Conservation (phyloP, 208 protist species). For the Willaertia magna region DNA sequence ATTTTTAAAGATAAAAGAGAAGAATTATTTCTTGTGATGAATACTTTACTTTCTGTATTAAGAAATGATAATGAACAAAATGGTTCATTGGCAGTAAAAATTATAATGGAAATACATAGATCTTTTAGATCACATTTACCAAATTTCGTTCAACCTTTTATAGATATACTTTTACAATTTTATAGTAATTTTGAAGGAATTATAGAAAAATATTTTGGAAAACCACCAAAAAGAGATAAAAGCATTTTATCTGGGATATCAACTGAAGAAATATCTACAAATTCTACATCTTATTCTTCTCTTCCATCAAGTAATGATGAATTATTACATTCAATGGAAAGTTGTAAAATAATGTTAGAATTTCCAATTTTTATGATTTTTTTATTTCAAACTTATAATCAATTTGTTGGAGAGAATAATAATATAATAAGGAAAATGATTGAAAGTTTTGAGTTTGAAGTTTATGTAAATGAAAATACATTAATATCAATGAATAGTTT, state of each 20-base stretch:
- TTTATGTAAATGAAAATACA: neutral
- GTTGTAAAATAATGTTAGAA: neutral
- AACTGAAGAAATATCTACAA: neutral
- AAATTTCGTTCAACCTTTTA: neutral
- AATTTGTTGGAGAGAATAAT: neutral
- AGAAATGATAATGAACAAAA: constrained; percentile 4
- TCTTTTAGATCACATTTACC: neutral
- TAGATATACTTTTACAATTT: neutral
- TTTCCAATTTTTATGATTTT: neutral
- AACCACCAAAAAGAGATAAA: neutral
- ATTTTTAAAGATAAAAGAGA: neutral
- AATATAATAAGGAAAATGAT: neutral
- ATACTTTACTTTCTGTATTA: neutral
- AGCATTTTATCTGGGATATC: neutral
- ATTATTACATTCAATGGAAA: neutral
- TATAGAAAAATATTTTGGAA: neutral
- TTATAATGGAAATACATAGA: constrained; percentile 12
- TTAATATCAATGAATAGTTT: too few relatives aligned
- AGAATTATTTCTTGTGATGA: neutral
- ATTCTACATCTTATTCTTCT: neutral
- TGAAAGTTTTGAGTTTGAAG: neutral
- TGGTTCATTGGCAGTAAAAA: neutral
- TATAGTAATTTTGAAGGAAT: neutral
- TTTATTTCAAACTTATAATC: neutral
- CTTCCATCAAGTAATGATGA: neutral